These are phyloP conservation scores for Psidium guajava DNA, from an alignment of 345 rosid genomes.

Conservation along the genomic window DNA sequence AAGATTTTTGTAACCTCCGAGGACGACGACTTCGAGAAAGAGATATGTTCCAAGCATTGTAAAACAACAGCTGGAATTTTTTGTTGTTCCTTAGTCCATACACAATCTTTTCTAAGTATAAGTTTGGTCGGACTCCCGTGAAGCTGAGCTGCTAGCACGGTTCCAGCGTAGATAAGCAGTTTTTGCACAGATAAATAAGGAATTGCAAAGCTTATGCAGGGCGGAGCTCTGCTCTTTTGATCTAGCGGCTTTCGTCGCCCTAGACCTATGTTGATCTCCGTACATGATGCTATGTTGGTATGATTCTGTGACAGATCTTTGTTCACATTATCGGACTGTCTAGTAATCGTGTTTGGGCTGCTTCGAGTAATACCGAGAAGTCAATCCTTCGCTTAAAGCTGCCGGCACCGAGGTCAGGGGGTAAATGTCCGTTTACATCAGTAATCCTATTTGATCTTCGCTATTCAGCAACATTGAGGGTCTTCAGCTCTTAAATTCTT, in stretches of 20 bases:
- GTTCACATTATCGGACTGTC: too few species aligned
- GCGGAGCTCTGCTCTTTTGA: too few species aligned
- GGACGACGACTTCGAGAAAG: not conserved
- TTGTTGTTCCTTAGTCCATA: constrained; percentile 1
- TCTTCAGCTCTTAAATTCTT: not conserved
- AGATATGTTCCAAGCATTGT: not conserved
- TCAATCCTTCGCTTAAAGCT: too few species aligned
- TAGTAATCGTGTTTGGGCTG: too few species aligned
- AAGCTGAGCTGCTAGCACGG: constrained; percentile 5
- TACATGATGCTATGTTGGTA: too few species aligned
- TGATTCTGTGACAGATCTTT: too few species aligned
- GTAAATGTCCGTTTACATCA: too few species aligned
- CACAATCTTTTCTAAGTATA: not conserved
- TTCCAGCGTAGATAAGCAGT: constrained; percentile 6
- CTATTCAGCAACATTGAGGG: not conserved
- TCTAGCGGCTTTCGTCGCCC: too few species aligned
- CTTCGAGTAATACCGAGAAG: too few species aligned
- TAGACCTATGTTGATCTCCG: too few species aligned
- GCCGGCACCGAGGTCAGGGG: too few species aligned
- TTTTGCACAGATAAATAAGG: constrained; percentile 14
- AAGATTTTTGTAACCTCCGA: not conserved
- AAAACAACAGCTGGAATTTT: not conserved
- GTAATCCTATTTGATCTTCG: not conserved
- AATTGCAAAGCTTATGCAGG: constrained; percentile 14
- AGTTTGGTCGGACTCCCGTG: not conserved